Evolutionary conservation across 2,329 filamentous ascomycete genomes (phyloP), one percentile per base, ranked within the genome.

Genomic region (Fusarium nelsonii): DNA sequence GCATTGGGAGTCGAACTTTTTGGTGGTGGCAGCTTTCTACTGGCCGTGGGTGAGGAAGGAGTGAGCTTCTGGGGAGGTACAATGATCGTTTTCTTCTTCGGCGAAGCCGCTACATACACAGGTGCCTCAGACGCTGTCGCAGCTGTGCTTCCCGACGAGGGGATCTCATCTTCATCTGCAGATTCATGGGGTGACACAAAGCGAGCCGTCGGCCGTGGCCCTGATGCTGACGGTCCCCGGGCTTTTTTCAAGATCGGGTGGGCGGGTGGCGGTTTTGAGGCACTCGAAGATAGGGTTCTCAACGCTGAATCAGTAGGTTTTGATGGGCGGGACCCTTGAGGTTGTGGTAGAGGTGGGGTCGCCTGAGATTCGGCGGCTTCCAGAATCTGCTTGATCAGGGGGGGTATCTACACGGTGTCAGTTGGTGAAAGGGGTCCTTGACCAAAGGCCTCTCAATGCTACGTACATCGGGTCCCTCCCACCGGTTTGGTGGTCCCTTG

Each of bases 211-310:
- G 86, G 87, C 20, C 85, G 82, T 14, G 85, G 84, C 7, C 85
- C 85, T 16, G 82, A 83, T 20, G 80, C 77, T 32, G 86, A 86
- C 58, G 85, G 85, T 15, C 84, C 84, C 70, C 85, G 82, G 44
- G 83, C 78, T 75, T 89, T 90, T 74, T 89, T 89, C 61, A 90
- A 73, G 54, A 90, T 90, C 1, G 88, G 87, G 69, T 87, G 86
- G 4, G 82, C 74, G 36, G 83, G 84, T 6, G 84, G 81, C 9
- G 83, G 81, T 58, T 82, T 82, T 15, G 82, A 80, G 11, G 77
- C 74, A 58, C 75, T 80, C 34, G 84, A 84, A 12, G 83, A 84
- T 36, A 76, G 49, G 37, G 66, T 65, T 61, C 63, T 73, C 32
- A 71, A 58, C 23, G 70, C 66, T 40, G 59, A 63, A 52, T 74